Evolutionary conservation across 306 rosid species (phyloP), one percentile per base, ranked within the genome.

Genomic region (Rubus parviflorus): DNA sequence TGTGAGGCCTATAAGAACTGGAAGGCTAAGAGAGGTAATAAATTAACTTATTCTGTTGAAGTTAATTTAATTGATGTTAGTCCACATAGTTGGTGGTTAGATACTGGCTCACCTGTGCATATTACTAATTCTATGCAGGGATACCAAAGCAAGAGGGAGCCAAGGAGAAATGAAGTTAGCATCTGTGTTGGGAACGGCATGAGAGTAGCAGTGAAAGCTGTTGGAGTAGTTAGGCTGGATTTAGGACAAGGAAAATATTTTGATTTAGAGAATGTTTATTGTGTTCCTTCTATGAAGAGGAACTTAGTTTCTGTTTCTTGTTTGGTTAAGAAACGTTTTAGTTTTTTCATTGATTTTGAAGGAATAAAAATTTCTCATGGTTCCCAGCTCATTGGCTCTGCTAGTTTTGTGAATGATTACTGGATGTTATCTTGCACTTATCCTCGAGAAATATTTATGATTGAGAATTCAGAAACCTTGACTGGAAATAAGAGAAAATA

Each of bases 71-170:
- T 58, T 23, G 4, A 58, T 4, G 11, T 4, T 2, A 58, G 7
- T 0, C 1, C 38, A n/a, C 13, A 75, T 25, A n/a, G 52, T 0
- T 80, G 79, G 75, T 78, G 12, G n/a, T 2, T 75, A 37, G 79
- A 75, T 17, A 62, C 12, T 49, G 52, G 52, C 0, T 63, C 53
- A 19, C 5, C 73, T 1, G 37, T 51, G 2, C 30, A 75, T 51
- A 16, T 75, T 49, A 0, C 8, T 0, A 75, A 17, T 5, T 11
- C 79, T 11, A 13, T 66, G 4, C 51, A 66, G 51, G 51, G 14
- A 7, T 2, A 41, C 8, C 16, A 40, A 66, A 66, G 16, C 25
- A 0, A n/a, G 17, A n/a, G 35, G 30, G 0, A 11, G 7, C 16
- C 35, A 66, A 66, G 20, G 10, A 19, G 1, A 6, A 22, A 14